Evolutionary conservation across 2,329 filamentous ascomycete species (phyloP), one percentile per base, ranked within the genome.

Genomic region (Pseudogymnoascus sp.): DNA sequence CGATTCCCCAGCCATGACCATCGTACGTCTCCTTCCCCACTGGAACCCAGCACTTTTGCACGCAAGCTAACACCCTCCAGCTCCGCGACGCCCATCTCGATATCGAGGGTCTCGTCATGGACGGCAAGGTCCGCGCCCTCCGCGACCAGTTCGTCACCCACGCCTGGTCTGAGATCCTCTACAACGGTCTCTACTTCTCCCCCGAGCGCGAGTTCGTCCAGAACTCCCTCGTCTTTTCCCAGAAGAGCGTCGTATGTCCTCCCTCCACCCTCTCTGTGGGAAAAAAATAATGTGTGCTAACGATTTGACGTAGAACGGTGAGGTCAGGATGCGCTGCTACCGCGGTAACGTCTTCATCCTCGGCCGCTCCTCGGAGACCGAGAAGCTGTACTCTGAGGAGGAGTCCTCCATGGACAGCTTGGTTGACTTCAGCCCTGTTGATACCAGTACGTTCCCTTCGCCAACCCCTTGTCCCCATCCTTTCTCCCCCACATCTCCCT

Each of bases 161-260:
- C 78, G 82, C 82, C 77, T 88, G 82, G 73, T 81, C 83, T 67
- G 83, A 84, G 73, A 70, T 77, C 49, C 72, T 80, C 11, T 80
- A 88, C 79, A 88, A 88, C 74, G 84, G 84, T 69, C 78, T 86
- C 68, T 77, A 77, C 81, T 89, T 89, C 79, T 87, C 84, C 12
- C 86, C 87, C 34, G 87, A 89, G 77, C 84, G 86, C 65, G 86
- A 88, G 75, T 89, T 88, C 77, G 78, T 89, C 63, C 85, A 92
- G 77, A 81, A 85, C 72, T 82, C 82, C 69, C 83, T 89, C 70
- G 71, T 79, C 61, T 81, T 82, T 67, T 80, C 77, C 46, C 86
- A 89, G 74, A 82, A 83, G 74, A 78, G 79, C 64, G 84, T 86
- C 73, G 49, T 56, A 56, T 56, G 49, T 56, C 2, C 25, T 31